Percentiles rank a stretch among this genome's conserved stretches.
phyloP scores from a whole-genome alignment of 1,139 yeast species.

The Lodderomyces theae region DNA sequence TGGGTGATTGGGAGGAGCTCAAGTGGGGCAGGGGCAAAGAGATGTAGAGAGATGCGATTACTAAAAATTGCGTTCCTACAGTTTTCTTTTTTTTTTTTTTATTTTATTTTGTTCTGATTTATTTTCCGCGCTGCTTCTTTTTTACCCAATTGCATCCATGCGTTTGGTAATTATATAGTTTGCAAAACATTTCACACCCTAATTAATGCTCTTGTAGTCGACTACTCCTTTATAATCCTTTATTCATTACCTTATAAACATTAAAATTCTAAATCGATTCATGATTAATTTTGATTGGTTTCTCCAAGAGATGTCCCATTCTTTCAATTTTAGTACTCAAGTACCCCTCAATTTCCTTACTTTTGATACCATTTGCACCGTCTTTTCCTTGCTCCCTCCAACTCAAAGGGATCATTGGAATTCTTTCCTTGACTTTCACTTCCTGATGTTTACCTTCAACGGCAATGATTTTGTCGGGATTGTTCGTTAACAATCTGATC shows the following conservation, averaged over 20 bases:
- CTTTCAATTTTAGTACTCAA: conserved; percentile 89
- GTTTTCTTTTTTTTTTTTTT: too few relatives aligned
- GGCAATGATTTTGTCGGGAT: conserved; percentile 93
- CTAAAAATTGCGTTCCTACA: background rate
- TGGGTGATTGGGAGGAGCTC: too few relatives aligned
- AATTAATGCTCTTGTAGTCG: too few relatives aligned
- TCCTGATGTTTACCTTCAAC: conserved; percentile 80
- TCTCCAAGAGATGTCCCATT: conserved; percentile 79
- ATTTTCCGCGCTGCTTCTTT: too few relatives aligned
- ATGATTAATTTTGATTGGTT: conserved; percentile 16
- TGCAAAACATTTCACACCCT: too few relatives aligned
- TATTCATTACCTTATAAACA: conserved; percentile 1
- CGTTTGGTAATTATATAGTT: background rate
- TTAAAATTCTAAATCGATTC: background rate
- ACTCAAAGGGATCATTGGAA: conserved; percentile 94
- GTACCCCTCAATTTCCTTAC: conserved; percentile 88
- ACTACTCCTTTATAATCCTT: background rate
- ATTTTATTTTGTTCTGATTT: too few relatives aligned
- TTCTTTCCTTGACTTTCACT: conserved; percentile 75
- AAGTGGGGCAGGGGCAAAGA: background rate
- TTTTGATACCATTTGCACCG: conserved; percentile 56
- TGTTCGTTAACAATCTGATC: conserved; percentile 82
- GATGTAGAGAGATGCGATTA: too few relatives aligned
- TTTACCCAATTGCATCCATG: background rate
- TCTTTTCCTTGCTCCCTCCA: conserved; percentile 52